phyloP scores from a whole-genome alignment of 108 stramenopile genomes.

The Heterococcus sp. region DNA sequence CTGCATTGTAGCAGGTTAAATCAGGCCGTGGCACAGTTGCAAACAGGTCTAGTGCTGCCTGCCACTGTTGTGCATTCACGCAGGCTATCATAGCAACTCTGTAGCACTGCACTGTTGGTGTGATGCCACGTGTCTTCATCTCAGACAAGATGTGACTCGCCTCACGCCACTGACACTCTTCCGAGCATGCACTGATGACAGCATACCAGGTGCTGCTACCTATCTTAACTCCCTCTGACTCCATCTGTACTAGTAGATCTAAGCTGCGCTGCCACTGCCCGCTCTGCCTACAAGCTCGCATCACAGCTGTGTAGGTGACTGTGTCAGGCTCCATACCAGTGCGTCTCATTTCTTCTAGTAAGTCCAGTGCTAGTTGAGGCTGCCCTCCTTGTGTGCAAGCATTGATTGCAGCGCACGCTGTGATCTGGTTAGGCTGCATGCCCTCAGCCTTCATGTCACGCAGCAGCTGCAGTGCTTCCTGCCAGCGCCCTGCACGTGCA shows the following conservation, averaged over 20 bases:
- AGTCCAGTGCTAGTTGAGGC: slow-evolving; percentile 14
- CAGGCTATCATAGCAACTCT: too few relatives aligned
- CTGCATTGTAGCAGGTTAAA: too few relatives aligned
- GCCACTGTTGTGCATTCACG: too few relatives aligned
- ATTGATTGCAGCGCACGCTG: slow-evolving; percentile 9
- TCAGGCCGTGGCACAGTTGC: too few relatives aligned
- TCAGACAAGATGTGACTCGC: neutral
- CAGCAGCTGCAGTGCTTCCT: slow-evolving; percentile 28
- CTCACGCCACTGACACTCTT: slow-evolving; percentile 1
- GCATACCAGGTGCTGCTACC: neutral
- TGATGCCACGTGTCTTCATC: slow-evolving; percentile 6
- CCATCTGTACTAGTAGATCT: slow-evolving; percentile 11
- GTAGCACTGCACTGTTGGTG: slow-evolving; percentile 4
- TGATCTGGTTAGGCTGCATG: slow-evolving; percentile 7
- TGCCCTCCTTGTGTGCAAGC: slow-evolving; percentile 31
- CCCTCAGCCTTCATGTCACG: slow-evolving; percentile 28
- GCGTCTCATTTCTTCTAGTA: slow-evolving; percentile 26
- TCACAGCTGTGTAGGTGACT: slow-evolving; percentile 34
- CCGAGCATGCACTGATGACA: slow-evolving; percentile 6
- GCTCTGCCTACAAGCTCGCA: slow-evolving; percentile 12
- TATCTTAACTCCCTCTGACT: neutral
- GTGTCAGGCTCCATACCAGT: slow-evolving; percentile 21
- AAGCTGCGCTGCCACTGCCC: slow-evolving; percentile 13
- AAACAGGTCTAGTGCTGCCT: too few relatives aligned
- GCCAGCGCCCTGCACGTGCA: slow-evolving; percentile 21